A percentile compares a stretch with the other conserved stretches of the same genome.
These are phyloP conservation scores for Sordariomycetes sp. DNA, from an alignment of 2,329 filamentous ascomycete genomes.

Conservation along the genomic window DNA sequence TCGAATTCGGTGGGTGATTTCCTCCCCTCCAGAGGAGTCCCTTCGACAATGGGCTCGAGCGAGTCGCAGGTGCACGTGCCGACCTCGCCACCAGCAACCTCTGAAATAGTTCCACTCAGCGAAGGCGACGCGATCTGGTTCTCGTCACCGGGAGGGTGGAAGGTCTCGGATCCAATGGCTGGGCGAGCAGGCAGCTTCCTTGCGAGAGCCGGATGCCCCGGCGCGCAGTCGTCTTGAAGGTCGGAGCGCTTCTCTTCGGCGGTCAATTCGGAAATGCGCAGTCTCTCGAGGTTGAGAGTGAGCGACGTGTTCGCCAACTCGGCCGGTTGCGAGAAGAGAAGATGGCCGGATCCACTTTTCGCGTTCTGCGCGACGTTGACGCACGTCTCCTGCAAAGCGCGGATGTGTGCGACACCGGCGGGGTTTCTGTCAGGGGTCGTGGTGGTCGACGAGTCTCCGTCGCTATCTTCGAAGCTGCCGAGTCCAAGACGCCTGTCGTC, in stretches of 20 bases:
- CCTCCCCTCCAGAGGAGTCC: not conserved
- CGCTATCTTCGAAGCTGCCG: not conserved
- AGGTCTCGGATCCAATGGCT: conserved; percentile 18
- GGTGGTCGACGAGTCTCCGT: not conserved
- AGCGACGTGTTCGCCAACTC: not conserved
- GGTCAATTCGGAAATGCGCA: conserved; percentile 6
- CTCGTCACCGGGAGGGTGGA: conserved; percentile 14
- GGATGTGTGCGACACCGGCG: not conserved
- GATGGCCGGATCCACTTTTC: not conserved
- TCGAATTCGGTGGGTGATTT: not conserved
- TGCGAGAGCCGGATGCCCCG: conserved; percentile 9
- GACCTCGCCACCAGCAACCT: not conserved
- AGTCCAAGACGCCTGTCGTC: conserved; percentile 1
- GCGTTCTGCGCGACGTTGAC: conserved; percentile 1
- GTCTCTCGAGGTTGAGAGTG: conserved; percentile 3
- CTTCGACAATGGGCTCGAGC: not conserved
- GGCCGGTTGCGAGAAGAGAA: not conserved
- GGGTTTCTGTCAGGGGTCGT: conserved; percentile 4
- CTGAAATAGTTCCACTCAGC: not conserved
- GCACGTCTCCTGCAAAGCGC: conserved; percentile 4
- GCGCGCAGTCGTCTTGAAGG: conserved; percentile 8
- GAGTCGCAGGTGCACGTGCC: not conserved
- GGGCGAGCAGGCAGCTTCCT: conserved; percentile 15
- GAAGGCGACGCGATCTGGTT: not conserved
- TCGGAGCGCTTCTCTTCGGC: conserved; percentile 5